Evolutionary conservation across 805 yeast species (phyloP).

Genomic region (Cyberlindnera xylosilytica): DNA sequence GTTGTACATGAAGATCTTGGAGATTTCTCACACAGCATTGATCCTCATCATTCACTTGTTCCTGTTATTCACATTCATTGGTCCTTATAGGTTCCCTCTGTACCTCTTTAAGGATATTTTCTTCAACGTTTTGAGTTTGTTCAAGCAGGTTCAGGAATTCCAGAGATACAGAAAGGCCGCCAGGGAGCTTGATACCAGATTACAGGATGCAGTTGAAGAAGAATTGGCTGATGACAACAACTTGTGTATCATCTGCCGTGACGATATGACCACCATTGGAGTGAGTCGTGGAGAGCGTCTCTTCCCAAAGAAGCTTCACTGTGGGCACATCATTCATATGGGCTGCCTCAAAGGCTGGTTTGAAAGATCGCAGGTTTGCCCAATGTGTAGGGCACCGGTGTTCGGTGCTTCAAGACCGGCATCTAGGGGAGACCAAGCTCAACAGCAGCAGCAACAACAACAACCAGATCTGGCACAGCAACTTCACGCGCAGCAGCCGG

Average conservation of each 20-base stretch:
- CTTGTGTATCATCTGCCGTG: conserved; percentile 87
- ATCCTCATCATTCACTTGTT: conserved; percentile 45
- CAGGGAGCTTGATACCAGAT: conserved; percentile 58
- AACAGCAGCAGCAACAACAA: conserved; percentile 5
- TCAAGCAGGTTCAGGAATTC: conserved; percentile 36
- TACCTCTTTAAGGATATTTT: conserved; percentile 49
- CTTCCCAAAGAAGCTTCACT: conserved; percentile 70
- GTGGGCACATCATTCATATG: conserved; percentile 86
- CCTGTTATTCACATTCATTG: conserved; percentile 43
- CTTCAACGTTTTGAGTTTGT: conserved; percentile 31
- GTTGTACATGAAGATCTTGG: conserved; percentile 53
- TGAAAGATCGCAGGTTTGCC: conserved; percentile 89
- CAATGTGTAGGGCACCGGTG: conserved; percentile 80
- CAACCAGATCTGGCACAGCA: conserved; percentile 1
- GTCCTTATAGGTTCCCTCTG: conserved; percentile 42
- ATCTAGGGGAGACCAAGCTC: conserved; percentile 1
- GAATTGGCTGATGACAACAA: conserved; percentile 60
- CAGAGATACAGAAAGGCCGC: conserved; percentile 42
- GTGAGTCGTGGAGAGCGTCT: conserved; percentile 37
- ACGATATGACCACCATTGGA: conserved; percentile 63
- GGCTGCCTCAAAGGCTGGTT: conserved; percentile 93
- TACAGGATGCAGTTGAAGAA: conserved; percentile 55
- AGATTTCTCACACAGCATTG: conserved; percentile 46
- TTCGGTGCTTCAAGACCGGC: conserved; percentile 30
- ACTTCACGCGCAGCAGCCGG: conserved; percentile 3